phyloP scores from a whole-genome alignment of 805 yeast genomes.

The Torulaspora franciscae region DNA sequence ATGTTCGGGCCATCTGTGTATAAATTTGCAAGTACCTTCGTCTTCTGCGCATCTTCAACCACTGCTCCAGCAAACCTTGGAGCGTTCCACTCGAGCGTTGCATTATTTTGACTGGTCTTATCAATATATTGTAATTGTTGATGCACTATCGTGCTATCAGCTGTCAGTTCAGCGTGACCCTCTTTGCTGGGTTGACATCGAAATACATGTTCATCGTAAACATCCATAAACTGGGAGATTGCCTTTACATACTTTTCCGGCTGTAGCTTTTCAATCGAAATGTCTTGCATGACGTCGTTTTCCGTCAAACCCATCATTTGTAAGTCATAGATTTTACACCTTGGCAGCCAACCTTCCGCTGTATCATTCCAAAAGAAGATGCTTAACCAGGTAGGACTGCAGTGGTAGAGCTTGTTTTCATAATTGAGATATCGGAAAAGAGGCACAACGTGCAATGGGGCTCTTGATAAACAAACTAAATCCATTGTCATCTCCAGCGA shows the following conservation, averaged over 20 bases:
- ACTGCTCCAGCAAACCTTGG: slow-evolving; percentile 28
- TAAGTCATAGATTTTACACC: slow-evolving; percentile 88
- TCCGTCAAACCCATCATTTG: slow-evolving; percentile 99
- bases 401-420: slow-evolving; percentile 51
- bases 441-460: slow-evolving; percentile 91
- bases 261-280: slow-evolving; percentile 58
- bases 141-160: neutral
- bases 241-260: slow-evolving; percentile 34
- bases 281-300: slow-evolving; percentile 63
- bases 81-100: slow-evolving; percentile 26
- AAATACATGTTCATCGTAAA: slow-evolving; percentile 61
- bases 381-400: slow-evolving; percentile 94
- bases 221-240: slow-evolving; percentile 57
- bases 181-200: slow-evolving; percentile 5
- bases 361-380: slow-evolving; percentile 80
- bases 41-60: slow-evolving; percentile 22
- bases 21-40: slow-evolving; percentile 26
- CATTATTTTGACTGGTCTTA: slow-evolving; percentile 7
- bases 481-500: slow-evolving; percentile 84
- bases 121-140: neutral
- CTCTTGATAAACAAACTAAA: slow-evolving; percentile 79
- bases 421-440: slow-evolving; percentile 65
- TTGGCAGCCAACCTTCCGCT: slow-evolving; percentile 74
- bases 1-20: slow-evolving; percentile 6
- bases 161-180: neutral